phyloP scores from a whole-genome alignment of 2,329 filamentous ascomycete genomes.

The Curvularia eragrostidis region DNA sequence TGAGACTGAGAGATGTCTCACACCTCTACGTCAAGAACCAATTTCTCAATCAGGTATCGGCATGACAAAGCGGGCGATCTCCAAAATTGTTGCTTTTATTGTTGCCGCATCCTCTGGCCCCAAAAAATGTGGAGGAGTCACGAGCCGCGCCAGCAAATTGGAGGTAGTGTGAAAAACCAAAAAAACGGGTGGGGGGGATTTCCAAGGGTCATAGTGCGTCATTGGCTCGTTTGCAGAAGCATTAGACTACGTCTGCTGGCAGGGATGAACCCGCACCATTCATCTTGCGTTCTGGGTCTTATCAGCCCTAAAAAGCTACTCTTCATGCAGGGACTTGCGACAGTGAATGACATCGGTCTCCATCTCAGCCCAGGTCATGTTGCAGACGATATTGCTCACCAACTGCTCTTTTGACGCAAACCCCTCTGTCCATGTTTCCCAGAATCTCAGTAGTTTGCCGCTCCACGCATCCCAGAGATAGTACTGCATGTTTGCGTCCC shows the following conservation, averaged over 20 bases:
- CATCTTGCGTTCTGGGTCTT: not conserved
- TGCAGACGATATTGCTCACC: slow-evolving; percentile 7
- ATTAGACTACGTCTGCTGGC: slow-evolving; percentile 4
- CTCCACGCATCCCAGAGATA: slow-evolving; percentile 19
- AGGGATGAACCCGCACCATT: slow-evolving; percentile 1
- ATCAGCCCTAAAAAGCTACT: not conserved
- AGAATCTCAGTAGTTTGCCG: slow-evolving; percentile 10
- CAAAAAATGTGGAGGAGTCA: slow-evolving; percentile 22
- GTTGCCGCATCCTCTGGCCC: not conserved
- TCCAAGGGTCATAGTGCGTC: slow-evolving; percentile 1
- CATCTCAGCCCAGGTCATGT: slow-evolving; percentile 10
- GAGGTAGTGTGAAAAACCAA: slow-evolving; percentile 1
- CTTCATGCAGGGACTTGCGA: slow-evolving; percentile 1
- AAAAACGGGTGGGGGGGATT: slow-evolving; percentile 23
- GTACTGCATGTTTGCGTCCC: slow-evolving; percentile 3
- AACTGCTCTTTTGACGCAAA: slow-evolving; percentile 14
- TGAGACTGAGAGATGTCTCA: not conserved
- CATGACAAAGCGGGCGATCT: slow-evolving; percentile 17
- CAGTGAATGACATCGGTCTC: slow-evolving; percentile 8
- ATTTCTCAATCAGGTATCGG: slow-evolving; percentile 30
- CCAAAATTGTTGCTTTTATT: not conserved
- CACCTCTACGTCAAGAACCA: not conserved
- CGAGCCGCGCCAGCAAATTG: slow-evolving; percentile 4
- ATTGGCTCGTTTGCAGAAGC: slow-evolving; percentile 26
- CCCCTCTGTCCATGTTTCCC: slow-evolving; percentile 9